phyloP scores from a whole-genome alignment of 495 filamentous ascomycete genomes.

The Penicillium malachiteum region DNA sequence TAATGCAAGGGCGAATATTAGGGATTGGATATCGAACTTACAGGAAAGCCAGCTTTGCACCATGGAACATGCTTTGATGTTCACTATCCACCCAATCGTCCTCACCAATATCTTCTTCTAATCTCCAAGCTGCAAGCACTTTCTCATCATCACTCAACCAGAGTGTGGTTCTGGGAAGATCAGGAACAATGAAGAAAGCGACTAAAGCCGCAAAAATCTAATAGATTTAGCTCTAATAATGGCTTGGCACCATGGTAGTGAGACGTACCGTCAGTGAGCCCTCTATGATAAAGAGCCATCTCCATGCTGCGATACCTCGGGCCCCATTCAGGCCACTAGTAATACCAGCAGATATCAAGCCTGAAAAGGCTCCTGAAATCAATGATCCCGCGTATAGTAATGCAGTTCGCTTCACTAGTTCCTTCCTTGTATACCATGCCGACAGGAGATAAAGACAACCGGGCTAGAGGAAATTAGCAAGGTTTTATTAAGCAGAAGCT shows the following conservation, averaged over 20 bases:
- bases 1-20: background rate
- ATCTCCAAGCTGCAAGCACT: constrained; percentile 60
- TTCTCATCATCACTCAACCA: constrained; percentile 68
- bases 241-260: too few relatives aligned
- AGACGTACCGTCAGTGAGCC: too few relatives aligned
- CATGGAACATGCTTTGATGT: constrained; percentile 60
- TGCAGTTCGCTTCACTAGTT: constrained; percentile 23
- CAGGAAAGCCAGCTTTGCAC: constrained; percentile 60
- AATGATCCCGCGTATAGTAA: constrained; percentile 25
- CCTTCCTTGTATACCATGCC: constrained; percentile 49
- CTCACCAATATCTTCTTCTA: constrained; percentile 71
- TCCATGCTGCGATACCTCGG: constrained; percentile 28
- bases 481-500: too few relatives aligned
- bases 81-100: constrained; percentile 63
- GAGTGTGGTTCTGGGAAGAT: constrained; percentile 67
- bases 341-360: constrained; percentile 27
- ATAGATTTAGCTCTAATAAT: background rate
- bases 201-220: constrained; percentile 41
- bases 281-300: constrained; percentile 40
- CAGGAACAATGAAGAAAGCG: constrained; percentile 63
- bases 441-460: constrained; percentile 45
- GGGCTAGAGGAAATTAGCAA: constrained; percentile 18
- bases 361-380: constrained; percentile 28
- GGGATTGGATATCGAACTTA: constrained; percentile 33
- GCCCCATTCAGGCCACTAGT: constrained; percentile 18